Percentiles rank a stretch among this genome's conserved stretches.
These are phyloP conservation scores for Aspergillus udagawae DNA, from an alignment of 2,329 filamentous ascomycete genomes.

Conservation along the genomic window DNA sequence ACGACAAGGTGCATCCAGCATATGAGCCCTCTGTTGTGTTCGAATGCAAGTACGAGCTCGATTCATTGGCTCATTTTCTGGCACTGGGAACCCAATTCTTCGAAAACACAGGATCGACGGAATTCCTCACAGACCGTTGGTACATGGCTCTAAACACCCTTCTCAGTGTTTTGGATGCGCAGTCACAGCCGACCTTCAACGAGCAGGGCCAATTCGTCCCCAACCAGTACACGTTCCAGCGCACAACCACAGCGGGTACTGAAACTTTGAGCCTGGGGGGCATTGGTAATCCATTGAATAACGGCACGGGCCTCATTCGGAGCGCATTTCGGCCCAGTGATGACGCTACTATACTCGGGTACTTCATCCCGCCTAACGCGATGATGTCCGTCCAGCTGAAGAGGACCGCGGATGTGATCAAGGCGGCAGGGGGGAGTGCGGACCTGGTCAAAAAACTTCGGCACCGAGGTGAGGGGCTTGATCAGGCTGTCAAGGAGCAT, in stretches of 20 bases:
- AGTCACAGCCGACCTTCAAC: slow-evolving; percentile 79
- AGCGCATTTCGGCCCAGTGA: slow-evolving; percentile 94
- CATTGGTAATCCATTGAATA: slow-evolving; percentile 85
- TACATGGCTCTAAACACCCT: slow-evolving; percentile 71
- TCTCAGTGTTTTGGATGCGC: slow-evolving; percentile 68
- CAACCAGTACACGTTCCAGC: slow-evolving; percentile 85
- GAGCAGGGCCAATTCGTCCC: slow-evolving; percentile 59
- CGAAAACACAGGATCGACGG: slow-evolving; percentile 69
- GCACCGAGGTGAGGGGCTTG: slow-evolving; percentile 61
- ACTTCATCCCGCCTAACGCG: slow-evolving; percentile 92
- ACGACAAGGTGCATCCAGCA: slow-evolving; percentile 76
- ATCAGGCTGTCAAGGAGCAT: slow-evolving; percentile 76
- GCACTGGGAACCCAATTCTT: slow-evolving; percentile 82
- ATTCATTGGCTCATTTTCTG: slow-evolving; percentile 90
- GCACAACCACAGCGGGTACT: slow-evolving; percentile 74
- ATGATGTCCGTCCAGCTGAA: slow-evolving; percentile 91
- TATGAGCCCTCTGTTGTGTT: slow-evolving; percentile 86
- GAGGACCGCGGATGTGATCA: slow-evolving; percentile 68
- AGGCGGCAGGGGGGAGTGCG: slow-evolving; percentile 52
- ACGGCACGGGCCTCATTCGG: slow-evolving; percentile 77
- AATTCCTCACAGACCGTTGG: slow-evolving; percentile 78
- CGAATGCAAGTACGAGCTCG: slow-evolving; percentile 98
- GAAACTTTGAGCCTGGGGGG: slow-evolving; percentile 82
- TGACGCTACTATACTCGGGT: slow-evolving; percentile 89
- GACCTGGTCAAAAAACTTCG: slow-evolving; percentile 48